phyloP scores from a whole-genome alignment of 306 rosid genomes.

The barrel medic (Medicago truncatula) region MtrunA17r5.0-ANR NC_053047.1:13126501-13127000 shows the following conservation, averaged over 20 bases:
- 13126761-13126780: background rate
- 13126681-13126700: slow-evolving; percentile 26
- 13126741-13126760: too few relatives aligned
- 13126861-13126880: background rate
- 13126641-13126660: slow-evolving; percentile 20
- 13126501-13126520: background rate
- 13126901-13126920: slow-evolving; percentile 47
- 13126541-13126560: slow-evolving; percentile 46
- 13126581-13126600: slow-evolving; percentile 34
- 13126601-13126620: slow-evolving; percentile 19
- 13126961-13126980: slow-evolving; percentile 98
- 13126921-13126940: slow-evolving; percentile 89
- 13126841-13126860: slow-evolving; percentile 36
- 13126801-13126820: slow-evolving; percentile 39
- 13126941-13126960: slow-evolving; percentile 82
- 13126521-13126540: slow-evolving; percentile 39
- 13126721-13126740: slow-evolving; percentile 32
- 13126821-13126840: slow-evolving; percentile 37
- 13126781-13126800: slow-evolving; percentile 7
- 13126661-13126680: slow-evolving; percentile 4
- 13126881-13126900: background rate
- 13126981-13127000: slow-evolving; percentile 90
- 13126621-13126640: slow-evolving; percentile 11
- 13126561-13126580: slow-evolving; percentile 43
- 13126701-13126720: background rate